Evolutionary conservation across 306 rosid species (phyloP), one percentile per base, ranked within the genome.

Genomic region (Cucumis cinereus): DNA sequence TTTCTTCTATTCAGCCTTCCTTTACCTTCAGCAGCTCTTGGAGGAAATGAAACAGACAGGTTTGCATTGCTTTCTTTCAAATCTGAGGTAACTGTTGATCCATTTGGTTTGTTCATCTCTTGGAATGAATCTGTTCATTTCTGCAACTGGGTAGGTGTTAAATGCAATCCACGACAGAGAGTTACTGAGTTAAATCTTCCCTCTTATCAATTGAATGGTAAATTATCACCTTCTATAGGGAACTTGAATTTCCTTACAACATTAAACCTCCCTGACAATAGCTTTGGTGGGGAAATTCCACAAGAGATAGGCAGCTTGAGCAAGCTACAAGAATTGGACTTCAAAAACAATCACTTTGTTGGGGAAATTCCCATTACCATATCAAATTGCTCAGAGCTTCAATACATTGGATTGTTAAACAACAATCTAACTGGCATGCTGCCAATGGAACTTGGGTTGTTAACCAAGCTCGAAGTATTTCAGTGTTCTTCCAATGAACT

Each of bases 81-180:
- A 74, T 62, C 63, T 30, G 33, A 66, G 56, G 20, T 81, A 16
- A 55, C n/a, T 15, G 55, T 28, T 4, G 81, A 80, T 52, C 75
- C 41, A 1, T 54, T 59, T 5, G 78, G 82, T 2, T 6, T 60
- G 10, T 60, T 80, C 64, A 74, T 17, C 36, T 70, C 79, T 5
- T 84, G 83, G 82, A 84, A 84, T 33, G 78, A 74, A 14, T 78
- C 82, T 30, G 12, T 20, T 0, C 84, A 68, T 52, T 45, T 78
- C 14, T 84, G 82, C 28, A 33, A 80, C 20, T 83, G 82, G 86
- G 12, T 0, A 14, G 86, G 84, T 14, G 17, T 83, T 24, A 47
- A 19, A 23, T 84, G 84, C n/a, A 50, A 59, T 5, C 24, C 22
- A 41, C 69, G 78, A 26, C 76, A 7, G 12, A 69, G 84, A 41